phyloP scores from a whole-genome alignment of 495 filamentous ascomycete species.

The Trichoderma reesei region DNA sequence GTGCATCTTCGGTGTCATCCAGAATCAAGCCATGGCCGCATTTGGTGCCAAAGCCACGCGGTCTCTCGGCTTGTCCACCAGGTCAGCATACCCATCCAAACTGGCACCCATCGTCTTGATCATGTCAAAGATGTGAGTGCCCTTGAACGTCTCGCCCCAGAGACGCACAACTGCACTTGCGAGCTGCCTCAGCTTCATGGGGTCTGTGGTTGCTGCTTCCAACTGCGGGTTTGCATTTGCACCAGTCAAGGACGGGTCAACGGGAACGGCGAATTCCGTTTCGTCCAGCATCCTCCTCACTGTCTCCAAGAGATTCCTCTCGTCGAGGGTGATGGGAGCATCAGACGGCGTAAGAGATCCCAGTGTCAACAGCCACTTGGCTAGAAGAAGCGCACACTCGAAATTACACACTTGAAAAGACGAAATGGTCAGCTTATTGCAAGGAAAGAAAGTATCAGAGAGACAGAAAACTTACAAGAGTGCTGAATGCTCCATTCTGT shows the following conservation, averaged over 20 bases:
- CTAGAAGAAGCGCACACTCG: constrained; percentile 59
- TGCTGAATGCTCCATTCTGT: constrained; percentile 66
- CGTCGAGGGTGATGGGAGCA: constrained; percentile 42
- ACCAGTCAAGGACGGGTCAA: constrained; percentile 37
- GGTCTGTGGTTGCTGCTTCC: constrained; percentile 32
- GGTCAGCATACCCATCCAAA: constrained; percentile 54
- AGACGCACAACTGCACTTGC: constrained; percentile 53
- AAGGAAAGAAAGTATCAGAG: background rate
- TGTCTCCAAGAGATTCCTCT: constrained; percentile 54
- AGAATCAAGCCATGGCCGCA: background rate
- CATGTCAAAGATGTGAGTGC: constrained; percentile 58
- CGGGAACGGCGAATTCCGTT: constrained; percentile 58
- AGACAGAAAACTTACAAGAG: constrained; percentile 32
- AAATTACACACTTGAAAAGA: constrained; percentile 47
- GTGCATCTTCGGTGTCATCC: background rate
- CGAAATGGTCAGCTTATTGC: background rate
- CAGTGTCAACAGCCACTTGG: constrained; percentile 40
- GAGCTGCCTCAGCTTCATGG: constrained; percentile 47
- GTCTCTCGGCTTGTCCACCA: constrained; percentile 47
- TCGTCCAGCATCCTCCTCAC: constrained; percentile 68
- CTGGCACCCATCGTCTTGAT: constrained; percentile 53
- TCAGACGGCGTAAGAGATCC: constrained; percentile 34
- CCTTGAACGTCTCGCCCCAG: constrained; percentile 61
- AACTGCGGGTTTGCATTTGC: constrained; percentile 21
- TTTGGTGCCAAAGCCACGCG: constrained; percentile 14